A percentile compares a stretch with the other conserved stretches of the same genome.
phyloP scores from a whole-genome alignment of 176 grass and related monocot species.

The Aechmea fasciata region DNA sequence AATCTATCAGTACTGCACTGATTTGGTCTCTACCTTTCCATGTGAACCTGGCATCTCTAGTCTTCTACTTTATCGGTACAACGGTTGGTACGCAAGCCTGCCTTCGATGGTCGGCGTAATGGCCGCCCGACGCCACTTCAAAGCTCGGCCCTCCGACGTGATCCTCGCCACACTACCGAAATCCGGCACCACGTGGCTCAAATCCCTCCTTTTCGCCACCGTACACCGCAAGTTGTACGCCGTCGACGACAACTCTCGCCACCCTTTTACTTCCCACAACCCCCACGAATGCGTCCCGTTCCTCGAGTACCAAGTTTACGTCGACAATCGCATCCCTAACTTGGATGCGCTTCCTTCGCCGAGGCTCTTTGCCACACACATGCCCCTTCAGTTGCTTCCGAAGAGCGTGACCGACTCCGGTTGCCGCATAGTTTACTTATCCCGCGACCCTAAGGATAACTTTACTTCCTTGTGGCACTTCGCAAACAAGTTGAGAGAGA shows the following conservation, averaged over 20 bases:
- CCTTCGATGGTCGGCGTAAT: background rate
- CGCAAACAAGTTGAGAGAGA: background rate
- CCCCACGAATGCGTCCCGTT: conserved; percentile 11
- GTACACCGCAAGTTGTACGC: background rate
- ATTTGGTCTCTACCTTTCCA: too few species aligned
- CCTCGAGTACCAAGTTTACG: conserved; percentile 11
- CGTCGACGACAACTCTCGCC: background rate
- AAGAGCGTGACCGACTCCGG: background rate
- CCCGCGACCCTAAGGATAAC: conserved; percentile 13
- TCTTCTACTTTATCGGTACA: too few species aligned
- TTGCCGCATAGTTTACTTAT: conserved; percentile 12
- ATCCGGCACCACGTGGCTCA: conserved; percentile 33
- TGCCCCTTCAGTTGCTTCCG: conserved; percentile 5
- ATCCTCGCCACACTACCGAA: conserved; percentile 17
- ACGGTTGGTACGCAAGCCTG: too few species aligned
- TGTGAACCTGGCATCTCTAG: too few species aligned
- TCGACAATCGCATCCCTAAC: background rate
- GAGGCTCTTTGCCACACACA: conserved; percentile 16
- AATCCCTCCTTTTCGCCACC: conserved; percentile 11
- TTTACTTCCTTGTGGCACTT: conserved; percentile 24
- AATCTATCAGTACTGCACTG: too few species aligned
- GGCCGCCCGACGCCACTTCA: background rate
- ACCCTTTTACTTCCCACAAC: background rate
- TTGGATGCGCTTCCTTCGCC: background rate
- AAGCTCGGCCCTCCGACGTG: conserved; percentile 1